Conservation (phyloP, 805 yeast species). For the Barnettozyma siamensis region DNA sequence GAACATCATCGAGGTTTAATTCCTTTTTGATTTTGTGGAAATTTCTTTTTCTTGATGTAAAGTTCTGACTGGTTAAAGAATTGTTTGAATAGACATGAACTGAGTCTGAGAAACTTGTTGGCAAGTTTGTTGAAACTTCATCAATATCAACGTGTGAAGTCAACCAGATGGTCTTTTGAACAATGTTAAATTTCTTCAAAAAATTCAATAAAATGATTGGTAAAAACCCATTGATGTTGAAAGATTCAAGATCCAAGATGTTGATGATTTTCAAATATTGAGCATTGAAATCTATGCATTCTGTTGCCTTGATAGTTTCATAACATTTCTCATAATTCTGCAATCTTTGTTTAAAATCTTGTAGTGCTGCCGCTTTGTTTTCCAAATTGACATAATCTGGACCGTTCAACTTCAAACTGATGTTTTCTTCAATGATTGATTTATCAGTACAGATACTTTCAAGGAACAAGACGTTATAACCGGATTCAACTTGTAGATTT, state of each 20-base stretch:
- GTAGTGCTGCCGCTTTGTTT: constrained; percentile 21
- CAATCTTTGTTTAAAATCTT: constrained; percentile 39
- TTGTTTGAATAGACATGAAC: constrained; percentile 10
- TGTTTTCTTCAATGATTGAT: constrained; percentile 26
- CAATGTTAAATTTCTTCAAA: constrained; percentile 16
- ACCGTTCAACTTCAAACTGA: constrained; percentile 28
- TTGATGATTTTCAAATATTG: constrained; percentile 60
- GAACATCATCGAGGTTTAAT: constrained; percentile 15
- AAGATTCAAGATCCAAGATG: constrained; percentile 50
- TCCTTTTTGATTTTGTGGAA: constrained; percentile 2
- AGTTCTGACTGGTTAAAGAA: not conserved
- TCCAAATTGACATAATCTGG: constrained; percentile 24
- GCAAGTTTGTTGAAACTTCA: constrained; percentile 2
- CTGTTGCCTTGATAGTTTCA: constrained; percentile 38
- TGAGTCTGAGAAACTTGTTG: not conserved
- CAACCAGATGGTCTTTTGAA: constrained; percentile 19
- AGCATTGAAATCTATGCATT: constrained; percentile 38
- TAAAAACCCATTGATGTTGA: constrained; percentile 39
- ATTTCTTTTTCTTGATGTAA: not conserved
- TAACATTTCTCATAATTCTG: constrained; percentile 48
- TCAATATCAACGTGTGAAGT: constrained; percentile 8
- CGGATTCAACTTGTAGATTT: constrained; percentile 30
- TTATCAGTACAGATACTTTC: constrained; percentile 30
- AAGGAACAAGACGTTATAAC: constrained; percentile 35
- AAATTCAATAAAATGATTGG: constrained; percentile 18